Conservation (phyloP, 306 rosid genomes). For the Phaseolus lunatus region DNA sequence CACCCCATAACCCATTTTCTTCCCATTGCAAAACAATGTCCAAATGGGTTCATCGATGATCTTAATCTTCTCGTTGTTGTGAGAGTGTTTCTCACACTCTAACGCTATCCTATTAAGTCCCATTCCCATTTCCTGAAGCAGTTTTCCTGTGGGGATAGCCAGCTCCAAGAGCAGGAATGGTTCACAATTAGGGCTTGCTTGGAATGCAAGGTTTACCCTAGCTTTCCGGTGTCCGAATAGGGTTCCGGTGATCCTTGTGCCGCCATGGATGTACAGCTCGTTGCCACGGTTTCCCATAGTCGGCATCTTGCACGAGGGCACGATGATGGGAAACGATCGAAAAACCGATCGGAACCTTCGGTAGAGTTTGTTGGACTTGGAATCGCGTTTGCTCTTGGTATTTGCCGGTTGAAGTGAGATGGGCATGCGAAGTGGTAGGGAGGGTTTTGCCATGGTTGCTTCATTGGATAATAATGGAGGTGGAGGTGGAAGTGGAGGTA, state of each 20-base stretch:
- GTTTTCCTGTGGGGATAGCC: conserved; percentile 65
- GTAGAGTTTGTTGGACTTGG: conserved; percentile 53
- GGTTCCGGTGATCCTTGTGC: conserved; percentile 74
- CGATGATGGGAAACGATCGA: conserved; percentile 76
- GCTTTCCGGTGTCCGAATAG: conserved; percentile 70
- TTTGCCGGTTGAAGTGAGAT: conserved; percentile 75
- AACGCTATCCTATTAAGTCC: conserved; percentile 76
- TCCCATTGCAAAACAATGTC: conserved; percentile 79
- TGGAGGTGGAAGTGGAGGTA: not conserved
- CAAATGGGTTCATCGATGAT: conserved; percentile 78
- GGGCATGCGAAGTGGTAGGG: not conserved
- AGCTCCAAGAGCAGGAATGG: conserved; percentile 77
- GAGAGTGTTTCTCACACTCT: conserved; percentile 71
- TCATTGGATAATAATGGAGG: not conserved
- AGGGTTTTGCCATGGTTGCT: not conserved
- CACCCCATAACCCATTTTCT: conserved; percentile 79
- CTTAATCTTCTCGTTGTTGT: conserved; percentile 54
- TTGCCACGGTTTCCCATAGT: conserved; percentile 26
- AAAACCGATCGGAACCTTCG: conserved; percentile 58
- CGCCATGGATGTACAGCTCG: conserved; percentile 63
- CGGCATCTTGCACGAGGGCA: conserved; percentile 69
- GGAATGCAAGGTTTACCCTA: conserved; percentile 73
- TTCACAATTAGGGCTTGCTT: conserved; percentile 65
- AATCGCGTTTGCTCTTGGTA: conserved; percentile 40
- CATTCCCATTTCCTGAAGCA: conserved; percentile 76